A percentile compares a stretch with the other conserved stretches of the same genome.
These are phyloP conservation scores for Daldinia vernicosa DNA, from an alignment of 495 filamentous ascomycete species.

Conservation along the genomic window DNA sequence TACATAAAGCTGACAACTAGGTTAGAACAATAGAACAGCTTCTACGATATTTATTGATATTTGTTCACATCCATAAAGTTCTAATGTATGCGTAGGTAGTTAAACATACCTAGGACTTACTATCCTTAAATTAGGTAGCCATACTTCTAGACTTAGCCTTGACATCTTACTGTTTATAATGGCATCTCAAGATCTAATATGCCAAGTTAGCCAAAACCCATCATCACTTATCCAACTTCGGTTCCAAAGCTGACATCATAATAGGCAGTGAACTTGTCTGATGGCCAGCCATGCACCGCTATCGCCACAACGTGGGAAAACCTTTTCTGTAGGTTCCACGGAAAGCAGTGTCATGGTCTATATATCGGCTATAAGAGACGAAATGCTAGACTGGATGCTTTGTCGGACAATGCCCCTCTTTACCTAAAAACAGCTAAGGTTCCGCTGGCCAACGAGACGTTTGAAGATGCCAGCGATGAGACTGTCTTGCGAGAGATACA, in stretches of 20 bases:
- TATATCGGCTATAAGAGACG: slow-evolving; percentile 62
- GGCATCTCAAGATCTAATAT: slow-evolving; percentile 22
- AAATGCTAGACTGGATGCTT: slow-evolving; percentile 54
- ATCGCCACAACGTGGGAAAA: slow-evolving; percentile 52
- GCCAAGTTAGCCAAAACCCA: slow-evolving; percentile 29
- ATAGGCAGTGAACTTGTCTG: slow-evolving; percentile 55
- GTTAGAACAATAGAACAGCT: not conserved
- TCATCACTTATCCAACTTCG: not conserved
- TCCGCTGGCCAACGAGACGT: slow-evolving; percentile 55
- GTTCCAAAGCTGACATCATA: slow-evolving; percentile 12
- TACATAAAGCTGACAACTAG: not conserved
- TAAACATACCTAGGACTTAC: not conserved
- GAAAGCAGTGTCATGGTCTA: slow-evolving; percentile 57
- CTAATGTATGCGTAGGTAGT: not conserved
- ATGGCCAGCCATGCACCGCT: slow-evolving; percentile 48
- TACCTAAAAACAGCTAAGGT: slow-evolving; percentile 48
- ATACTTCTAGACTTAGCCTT: not conserved
- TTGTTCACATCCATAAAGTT: not conserved
- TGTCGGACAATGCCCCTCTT: slow-evolving; percentile 47
- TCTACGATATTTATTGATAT: not conserved
- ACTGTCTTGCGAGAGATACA: slow-evolving; percentile 53
- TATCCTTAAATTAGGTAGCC: not conserved
- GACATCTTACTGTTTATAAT: not conserved
- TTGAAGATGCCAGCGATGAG: slow-evolving; percentile 51
- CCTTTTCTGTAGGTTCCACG: slow-evolving; percentile 61